Evolutionary conservation across 1,284 basidiomycete species (phyloP).

Genomic region (Microbotryum intermedium): DNA sequence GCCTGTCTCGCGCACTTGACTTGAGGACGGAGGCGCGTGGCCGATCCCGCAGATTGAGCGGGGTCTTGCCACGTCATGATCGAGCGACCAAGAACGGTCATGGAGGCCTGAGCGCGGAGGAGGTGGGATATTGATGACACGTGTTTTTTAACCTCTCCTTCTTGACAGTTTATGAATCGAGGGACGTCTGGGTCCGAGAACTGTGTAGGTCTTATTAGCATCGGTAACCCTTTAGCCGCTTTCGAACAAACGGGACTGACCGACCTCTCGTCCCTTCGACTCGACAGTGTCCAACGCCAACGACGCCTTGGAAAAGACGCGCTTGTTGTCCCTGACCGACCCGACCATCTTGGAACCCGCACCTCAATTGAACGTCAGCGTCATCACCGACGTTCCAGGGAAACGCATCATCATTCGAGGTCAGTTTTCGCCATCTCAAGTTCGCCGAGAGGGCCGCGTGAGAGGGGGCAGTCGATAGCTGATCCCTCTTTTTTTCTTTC

Average conservation of each 20-base stretch:
- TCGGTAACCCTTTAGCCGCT: background rate
- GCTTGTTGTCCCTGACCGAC: constrained; percentile 73
- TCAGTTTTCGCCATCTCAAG: constrained; percentile 36
- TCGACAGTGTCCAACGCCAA: constrained; percentile 71
- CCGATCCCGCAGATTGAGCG: too few relatives aligned
- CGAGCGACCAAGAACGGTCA: too few relatives aligned
- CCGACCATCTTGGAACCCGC: constrained; percentile 54
- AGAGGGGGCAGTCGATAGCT: background rate
- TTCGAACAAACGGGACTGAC: background rate
- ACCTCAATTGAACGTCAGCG: constrained; percentile 72
- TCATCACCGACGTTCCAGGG: constrained; percentile 56
- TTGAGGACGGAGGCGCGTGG: too few relatives aligned
- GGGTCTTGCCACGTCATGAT: too few relatives aligned
- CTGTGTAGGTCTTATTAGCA: too few relatives aligned
- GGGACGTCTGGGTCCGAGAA: background rate
- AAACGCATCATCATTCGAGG: constrained; percentile 68
- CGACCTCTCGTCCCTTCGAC: background rate
- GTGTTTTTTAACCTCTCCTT: background rate
- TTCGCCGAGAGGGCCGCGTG: background rate
- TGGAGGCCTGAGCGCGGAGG: too few relatives aligned
- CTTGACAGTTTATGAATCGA: too few relatives aligned
- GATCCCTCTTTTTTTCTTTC: background rate
- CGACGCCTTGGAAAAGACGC: constrained; percentile 87
- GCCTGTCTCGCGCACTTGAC: too few relatives aligned
- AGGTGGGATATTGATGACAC: too few relatives aligned